Evolutionary conservation across 1,284 basidiomycete species (phyloP).

Genomic region (Peniophora sp.): DNA sequence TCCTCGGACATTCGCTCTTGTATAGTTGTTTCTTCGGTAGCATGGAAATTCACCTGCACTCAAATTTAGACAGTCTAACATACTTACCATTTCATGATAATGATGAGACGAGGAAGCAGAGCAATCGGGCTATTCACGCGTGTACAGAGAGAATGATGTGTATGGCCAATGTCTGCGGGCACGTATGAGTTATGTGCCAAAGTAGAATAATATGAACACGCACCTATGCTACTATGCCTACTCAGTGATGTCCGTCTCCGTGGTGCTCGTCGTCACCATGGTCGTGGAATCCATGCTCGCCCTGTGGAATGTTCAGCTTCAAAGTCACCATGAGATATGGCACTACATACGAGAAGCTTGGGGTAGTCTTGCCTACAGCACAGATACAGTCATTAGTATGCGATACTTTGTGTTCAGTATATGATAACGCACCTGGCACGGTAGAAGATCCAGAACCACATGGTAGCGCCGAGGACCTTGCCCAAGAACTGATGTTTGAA

Average conservation of each 20-base stretch:
- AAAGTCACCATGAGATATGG: slow-evolving; percentile 1
- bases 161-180: background rate
- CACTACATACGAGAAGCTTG: slow-evolving; percentile 65
- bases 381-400: slow-evolving; percentile 3
- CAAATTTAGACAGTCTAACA: background rate
- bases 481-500: slow-evolving; percentile 71
- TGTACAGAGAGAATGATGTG: background rate
- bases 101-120: no score
- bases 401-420: slow-evolving; percentile 1
- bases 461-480: slow-evolving; percentile 81
- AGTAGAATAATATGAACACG: background rate
- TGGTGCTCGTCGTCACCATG: slow-evolving; percentile 42
- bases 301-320: slow-evolving; percentile 22
- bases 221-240: background rate
- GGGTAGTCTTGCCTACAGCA: slow-evolving; percentile 58
- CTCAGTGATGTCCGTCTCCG: slow-evolving; percentile 34
- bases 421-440: slow-evolving; percentile 68
- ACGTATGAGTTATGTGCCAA: no score
- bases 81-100: background rate
- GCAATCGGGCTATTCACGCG: background rate
- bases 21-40: no score
- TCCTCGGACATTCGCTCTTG: no score
- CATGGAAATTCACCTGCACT: no score
- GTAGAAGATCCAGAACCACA: slow-evolving; percentile 99
- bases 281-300: slow-evolving; percentile 54